Base-by-base conservation (phyloP, 2,329 filamentous ascomycete genomes). In the Triangularia verruculosa region DNA sequence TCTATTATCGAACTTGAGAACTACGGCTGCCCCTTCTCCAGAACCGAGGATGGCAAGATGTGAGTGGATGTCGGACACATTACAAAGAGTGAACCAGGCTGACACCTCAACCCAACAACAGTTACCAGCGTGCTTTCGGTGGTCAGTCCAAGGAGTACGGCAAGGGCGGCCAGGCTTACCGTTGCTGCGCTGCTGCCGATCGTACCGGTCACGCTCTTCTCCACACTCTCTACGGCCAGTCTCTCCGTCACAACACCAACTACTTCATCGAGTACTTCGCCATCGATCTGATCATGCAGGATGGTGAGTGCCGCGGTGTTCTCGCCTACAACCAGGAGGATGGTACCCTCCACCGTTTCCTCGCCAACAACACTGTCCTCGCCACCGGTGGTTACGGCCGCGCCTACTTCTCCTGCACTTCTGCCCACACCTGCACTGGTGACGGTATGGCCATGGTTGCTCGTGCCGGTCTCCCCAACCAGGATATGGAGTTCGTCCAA, bases 241-340 rank as follows among this genome's bases (percentile, higher is more conserved):
- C 93, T 61, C 87, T 98, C 66, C 86, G 92, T 76, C 93, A 98
- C 86, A 97, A 97, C 85, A 97, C 94, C 75, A 97, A 97, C 84
- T 99, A 97, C 86, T 98, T 99, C 82, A 97, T 99, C 78, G 95
- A 98, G 81, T 98, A 93, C 85, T 99, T 98, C 78, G 95, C 93
- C 72, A 86, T 96, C 70, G 95, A 98, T 77, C 82, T 98, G 79
- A 90, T 99, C 74, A 98, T 98, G 95, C 90, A 97, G 81, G 91
- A 96, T 73, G 94, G 94, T 66, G 91, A 94, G 79, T 98, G 94
- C 84, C 93, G 93, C 71, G 95, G 95, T 86, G 91, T 98, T 70
- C 85, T 98, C 70, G 94, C 94, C 65, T 97, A 97, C 82, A 98
- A 97, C 86, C 93, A 97, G 82, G 94, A 99, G 81, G 95, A 99